Evolutionary conservation across 2,329 filamentous ascomycete species (phyloP).

Genomic region (Phialophora verrucosa): DNA sequence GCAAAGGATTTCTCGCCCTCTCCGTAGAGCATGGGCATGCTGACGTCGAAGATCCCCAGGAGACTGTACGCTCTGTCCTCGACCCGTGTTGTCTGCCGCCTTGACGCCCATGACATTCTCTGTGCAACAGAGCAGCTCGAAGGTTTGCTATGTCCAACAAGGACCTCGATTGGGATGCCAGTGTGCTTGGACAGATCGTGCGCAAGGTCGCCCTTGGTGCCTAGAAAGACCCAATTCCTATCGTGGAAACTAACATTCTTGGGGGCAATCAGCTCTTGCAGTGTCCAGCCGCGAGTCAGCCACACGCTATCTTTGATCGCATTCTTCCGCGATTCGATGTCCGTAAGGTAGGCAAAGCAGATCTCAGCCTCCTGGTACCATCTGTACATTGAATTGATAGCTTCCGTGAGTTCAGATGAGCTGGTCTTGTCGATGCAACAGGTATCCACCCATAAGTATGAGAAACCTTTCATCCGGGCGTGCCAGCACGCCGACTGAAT

Average conservation of each 20-base stretch:
- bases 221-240: conserved; percentile 28
- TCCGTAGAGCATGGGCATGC: conserved; percentile 41
- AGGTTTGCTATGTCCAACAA: conserved; percentile 28
- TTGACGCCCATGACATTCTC: conserved; percentile 40
- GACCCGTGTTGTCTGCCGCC: conserved; percentile 33
- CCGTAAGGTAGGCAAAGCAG: conserved; percentile 45
- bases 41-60: conserved; percentile 39
- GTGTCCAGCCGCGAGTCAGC: conserved; percentile 42
- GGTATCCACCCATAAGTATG: conserved; percentile 49
- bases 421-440: conserved; percentile 49
- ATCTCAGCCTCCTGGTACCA: conserved; percentile 46
- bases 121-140: conserved; percentile 33
- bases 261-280: conserved; percentile 43
- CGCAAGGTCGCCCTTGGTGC: conserved; percentile 32
- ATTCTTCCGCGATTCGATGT: conserved; percentile 40
- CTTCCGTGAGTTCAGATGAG: conserved; percentile 46
- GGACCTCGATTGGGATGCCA: conserved; percentile 39
- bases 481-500: conserved; percentile 38
- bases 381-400: conserved; percentile 42
- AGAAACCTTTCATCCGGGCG: conserved; percentile 40
- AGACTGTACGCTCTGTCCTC: conserved; percentile 41
- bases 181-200: conserved; percentile 41
- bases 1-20: conserved; percentile 40
- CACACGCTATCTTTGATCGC: conserved; percentile 40
- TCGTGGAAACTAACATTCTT: conserved; percentile 37